Evolutionary conservation across 2,329 filamentous ascomycete species (phyloP).

Genomic region (Chaetomium olivaceum): DNA sequence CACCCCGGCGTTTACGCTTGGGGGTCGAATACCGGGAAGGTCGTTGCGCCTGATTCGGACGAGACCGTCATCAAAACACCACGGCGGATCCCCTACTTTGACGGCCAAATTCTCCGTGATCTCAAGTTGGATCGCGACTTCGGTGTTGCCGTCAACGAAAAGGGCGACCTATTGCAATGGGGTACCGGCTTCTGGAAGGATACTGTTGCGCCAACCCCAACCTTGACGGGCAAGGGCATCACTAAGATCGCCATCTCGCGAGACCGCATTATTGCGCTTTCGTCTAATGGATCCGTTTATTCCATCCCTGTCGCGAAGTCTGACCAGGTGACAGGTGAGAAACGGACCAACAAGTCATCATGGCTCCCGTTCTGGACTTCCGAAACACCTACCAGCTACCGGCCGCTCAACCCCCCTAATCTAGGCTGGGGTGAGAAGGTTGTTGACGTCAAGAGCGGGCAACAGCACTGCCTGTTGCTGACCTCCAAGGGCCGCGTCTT

Average conservation of each 20-base stretch:
- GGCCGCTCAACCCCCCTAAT: slow-evolving; percentile 64
- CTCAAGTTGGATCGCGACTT: slow-evolving; percentile 81
- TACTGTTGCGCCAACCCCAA: slow-evolving; percentile 64
- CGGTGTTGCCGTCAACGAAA: slow-evolving; percentile 83
- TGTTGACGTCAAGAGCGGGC: slow-evolving; percentile 71
- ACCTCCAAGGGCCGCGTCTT: slow-evolving; percentile 85
- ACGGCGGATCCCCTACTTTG: slow-evolving; percentile 75
- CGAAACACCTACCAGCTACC: slow-evolving; percentile 62
- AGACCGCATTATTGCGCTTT: slow-evolving; percentile 80
- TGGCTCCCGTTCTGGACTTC: slow-evolving; percentile 75
- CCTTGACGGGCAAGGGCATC: slow-evolving; percentile 79
- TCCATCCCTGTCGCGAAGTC: slow-evolving; percentile 75
- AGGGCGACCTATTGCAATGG: slow-evolving; percentile 91
- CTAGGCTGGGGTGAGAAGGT: slow-evolving; percentile 72
- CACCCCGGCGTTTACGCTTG: slow-evolving; percentile 90
- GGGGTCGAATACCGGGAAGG: slow-evolving; percentile 82
- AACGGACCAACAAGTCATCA: slow-evolving; percentile 45
- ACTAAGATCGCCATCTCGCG: slow-evolving; percentile 73
- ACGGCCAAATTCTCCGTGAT: slow-evolving; percentile 80
- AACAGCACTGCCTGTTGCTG: slow-evolving; percentile 83
- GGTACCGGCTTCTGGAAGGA: slow-evolving; percentile 72
- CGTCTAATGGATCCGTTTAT: slow-evolving; percentile 74
- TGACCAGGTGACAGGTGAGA: slow-evolving; percentile 67
- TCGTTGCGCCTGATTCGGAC: slow-evolving; percentile 81
- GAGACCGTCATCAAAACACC: slow-evolving; percentile 79